Base-by-base conservation (phyloP, 148 eudicot species). In the Camellia sinensis region DNA sequence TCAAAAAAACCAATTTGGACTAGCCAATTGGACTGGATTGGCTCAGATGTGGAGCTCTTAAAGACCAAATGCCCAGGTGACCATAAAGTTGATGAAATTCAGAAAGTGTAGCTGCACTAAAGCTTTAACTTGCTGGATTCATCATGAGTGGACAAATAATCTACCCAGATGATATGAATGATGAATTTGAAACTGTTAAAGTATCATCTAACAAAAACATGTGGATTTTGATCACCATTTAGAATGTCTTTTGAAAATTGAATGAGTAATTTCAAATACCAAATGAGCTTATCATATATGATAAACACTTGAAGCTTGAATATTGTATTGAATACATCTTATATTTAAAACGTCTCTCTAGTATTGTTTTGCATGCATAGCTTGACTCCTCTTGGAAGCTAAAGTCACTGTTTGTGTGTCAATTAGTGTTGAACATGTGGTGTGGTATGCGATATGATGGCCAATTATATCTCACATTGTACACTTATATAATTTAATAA, bases 11-110 rank as follows among this genome's bases (percentile, higher is more conserved):
- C 63, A 73, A 14, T 29, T 56, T 72, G 63, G 45, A 29, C 76
- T 17, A 53, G 63, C 19, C 63, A 22, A 37, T 59, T n/a, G 50
- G 63, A 29, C 62, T 41, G 18, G 12, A 8, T 73, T 54, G 41
- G 21, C 53, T 11, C 22, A 17, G 11, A 19, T 48, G 59, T 37
- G 29, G 57, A 21, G 43, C 75, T 71, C 75, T 50, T 50, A 37
- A 21, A 50, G 75, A 71, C 75, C 29, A 56, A 52, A 71, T n/a
- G 63, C 53, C 45, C 37, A 41, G 50, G 6, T 37, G 54, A 29
- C 63, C 44, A 73, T n/a, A 53, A 53, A 73, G 76, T 41, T 71
- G 75, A 71, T 71, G 73, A 46, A 21, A 52, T 52, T 70, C 40
- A 46, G 52, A 70, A 22, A 22, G 56, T 50, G 48, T 71, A 19